Percentiles rank a stretch among this genome's conserved stretches.
These are phyloP conservation scores for Saccharum spontaneum DNA, from an alignment of 176 grass and related monocot genomes.

Conservation along the genomic window DNA sequence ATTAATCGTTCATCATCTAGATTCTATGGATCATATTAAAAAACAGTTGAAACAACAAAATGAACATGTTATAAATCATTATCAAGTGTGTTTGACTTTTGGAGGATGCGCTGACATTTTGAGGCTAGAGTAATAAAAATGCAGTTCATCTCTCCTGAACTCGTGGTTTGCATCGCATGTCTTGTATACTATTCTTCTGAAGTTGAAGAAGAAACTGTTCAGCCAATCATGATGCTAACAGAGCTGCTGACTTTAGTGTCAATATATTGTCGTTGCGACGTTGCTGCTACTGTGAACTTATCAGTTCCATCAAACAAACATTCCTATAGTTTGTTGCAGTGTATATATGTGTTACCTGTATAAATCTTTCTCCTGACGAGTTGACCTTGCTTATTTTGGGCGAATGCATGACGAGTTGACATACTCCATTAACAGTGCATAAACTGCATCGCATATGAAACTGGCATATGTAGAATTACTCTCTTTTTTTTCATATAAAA, in stretches of 20 bases:
- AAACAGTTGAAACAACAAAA: neutral
- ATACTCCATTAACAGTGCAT: neutral
- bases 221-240: constrained; percentile 14
- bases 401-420: neutral
- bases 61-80: constrained; percentile 8
- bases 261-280: neutral
- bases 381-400: constrained; percentile 23
- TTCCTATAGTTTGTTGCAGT: constrained; percentile 3
- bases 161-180: neutral
- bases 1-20: neutral
- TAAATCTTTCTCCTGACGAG: neutral
- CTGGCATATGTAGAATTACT: neutral
- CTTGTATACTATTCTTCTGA: neutral
- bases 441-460: constrained; percentile 22
- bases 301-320: constrained; percentile 11
- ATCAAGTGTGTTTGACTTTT: constrained; percentile 9
- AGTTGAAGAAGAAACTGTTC: neutral
- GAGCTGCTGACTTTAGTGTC: constrained; percentile 16
- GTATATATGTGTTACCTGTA: neutral
- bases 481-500: neutral
- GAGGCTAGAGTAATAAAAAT: constrained; percentile 15
- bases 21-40: neutral
- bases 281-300: neutral
- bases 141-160: neutral
- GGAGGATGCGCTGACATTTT: neutral